Conservation (phyloP, 805 yeast species). For the Myxozyma neglecta region DNA sequence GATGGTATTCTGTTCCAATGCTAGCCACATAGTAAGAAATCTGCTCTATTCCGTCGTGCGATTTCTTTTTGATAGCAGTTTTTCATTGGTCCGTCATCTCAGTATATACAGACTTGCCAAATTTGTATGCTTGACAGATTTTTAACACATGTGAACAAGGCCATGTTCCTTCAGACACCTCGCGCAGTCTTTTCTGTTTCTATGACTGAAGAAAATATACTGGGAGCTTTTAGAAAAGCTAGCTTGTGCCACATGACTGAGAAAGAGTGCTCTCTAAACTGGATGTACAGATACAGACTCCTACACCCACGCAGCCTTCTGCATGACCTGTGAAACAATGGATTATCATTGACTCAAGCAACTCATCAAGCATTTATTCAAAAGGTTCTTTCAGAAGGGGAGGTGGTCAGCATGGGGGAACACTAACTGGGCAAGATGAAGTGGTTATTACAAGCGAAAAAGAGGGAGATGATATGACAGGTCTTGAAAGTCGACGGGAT, state of each 20-base stretch:
- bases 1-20: not conserved
- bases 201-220: not conserved
- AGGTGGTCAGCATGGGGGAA: not conserved
- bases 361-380: not conserved
- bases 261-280: not conserved
- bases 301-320: not conserved
- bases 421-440: not conserved
- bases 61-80: too few relatives aligned
- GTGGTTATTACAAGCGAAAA: not conserved
- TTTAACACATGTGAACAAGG: slow-evolving; percentile 1
- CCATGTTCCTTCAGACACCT: not conserved
- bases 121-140: too few relatives aligned
- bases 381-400: not conserved
- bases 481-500: not conserved
- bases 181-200: not conserved
- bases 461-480: not conserved
- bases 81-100: too few relatives aligned
- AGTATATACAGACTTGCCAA: too few relatives aligned
- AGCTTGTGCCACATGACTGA: not conserved
- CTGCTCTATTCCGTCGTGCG: too few relatives aligned
- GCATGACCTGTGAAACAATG: not conserved
- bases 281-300: not conserved
- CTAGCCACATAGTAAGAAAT: too few relatives aligned
- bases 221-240: not conserved
- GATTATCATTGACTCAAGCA: not conserved